Percentiles rank a stretch among this genome's conserved stretches.
Evolutionary conservation across 257 asterid species (phyloP).

Genomic region (Voacanga thouarsii): DNA sequence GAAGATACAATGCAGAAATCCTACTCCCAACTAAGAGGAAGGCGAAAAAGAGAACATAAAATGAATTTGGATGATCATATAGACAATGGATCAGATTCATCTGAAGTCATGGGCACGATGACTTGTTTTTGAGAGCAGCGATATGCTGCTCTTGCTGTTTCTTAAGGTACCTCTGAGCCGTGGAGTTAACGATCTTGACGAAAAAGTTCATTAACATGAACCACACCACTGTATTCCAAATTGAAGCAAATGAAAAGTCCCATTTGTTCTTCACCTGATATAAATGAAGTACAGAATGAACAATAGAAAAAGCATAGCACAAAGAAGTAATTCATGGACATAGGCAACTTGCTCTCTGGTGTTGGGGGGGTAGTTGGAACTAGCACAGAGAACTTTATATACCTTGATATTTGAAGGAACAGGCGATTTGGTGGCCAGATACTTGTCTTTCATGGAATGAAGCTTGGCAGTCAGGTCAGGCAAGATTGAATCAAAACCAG

Average conservation of each 20-base stretch:
- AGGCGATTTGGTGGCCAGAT: constrained; percentile 55
- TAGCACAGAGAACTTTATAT: background rate
- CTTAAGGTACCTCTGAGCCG: constrained; percentile 66
- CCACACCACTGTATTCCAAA: constrained; percentile 84
- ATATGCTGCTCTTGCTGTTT: constrained; percentile 61
- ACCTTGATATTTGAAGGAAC: constrained; percentile 59
- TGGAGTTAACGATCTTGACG: constrained; percentile 65
- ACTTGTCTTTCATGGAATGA: constrained; percentile 78
- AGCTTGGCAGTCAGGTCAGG: constrained; percentile 68
- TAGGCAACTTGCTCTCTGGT: constrained; percentile 4
- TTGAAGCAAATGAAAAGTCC: constrained; percentile 64
- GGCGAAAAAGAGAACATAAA: background rate
- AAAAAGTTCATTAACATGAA: constrained; percentile 76
- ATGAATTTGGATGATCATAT: constrained; percentile 1
- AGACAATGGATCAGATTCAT: constrained; percentile 8
- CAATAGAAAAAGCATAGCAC: background rate
- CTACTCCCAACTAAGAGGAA: constrained; percentile 22
- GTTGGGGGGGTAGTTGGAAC: no score
- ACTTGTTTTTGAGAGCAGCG: constrained; percentile 49
- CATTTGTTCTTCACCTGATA: constrained; percentile 55
- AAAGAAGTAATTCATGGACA: background rate
- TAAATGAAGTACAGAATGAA: background rate
- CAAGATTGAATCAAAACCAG: constrained; percentile 60
- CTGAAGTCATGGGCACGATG: constrained; percentile 17
- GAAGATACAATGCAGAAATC: constrained; percentile 3